Percentiles rank a stretch among this genome's conserved stretches.
phyloP scores from a whole-genome alignment of 2,329 filamentous ascomycete species.

The Ceratocystis alfenasii region DNA sequence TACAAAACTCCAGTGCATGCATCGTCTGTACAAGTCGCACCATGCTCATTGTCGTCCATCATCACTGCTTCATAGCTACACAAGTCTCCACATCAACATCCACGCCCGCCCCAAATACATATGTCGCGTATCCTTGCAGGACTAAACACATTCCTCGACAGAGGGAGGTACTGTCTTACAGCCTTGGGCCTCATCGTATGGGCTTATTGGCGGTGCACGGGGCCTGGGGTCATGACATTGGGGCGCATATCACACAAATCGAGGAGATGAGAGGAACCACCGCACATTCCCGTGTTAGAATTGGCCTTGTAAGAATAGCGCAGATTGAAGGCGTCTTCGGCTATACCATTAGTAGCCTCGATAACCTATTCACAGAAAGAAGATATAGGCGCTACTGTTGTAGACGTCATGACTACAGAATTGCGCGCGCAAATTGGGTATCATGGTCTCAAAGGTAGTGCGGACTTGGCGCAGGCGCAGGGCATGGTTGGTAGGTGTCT shows the following conservation, averaged over 20 bases:
- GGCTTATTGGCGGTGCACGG: constrained; percentile 24
- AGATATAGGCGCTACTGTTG: constrained; percentile 25
- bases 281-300: constrained; percentile 18
- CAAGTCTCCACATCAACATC: neutral
- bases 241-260: constrained; percentile 25
- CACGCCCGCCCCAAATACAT: neutral
- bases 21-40: neutral
- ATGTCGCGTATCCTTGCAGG: neutral
- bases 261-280: constrained; percentile 24
- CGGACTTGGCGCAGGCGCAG: constrained; percentile 21
- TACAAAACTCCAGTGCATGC: neutral
- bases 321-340: constrained; percentile 24
- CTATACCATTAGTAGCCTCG: constrained; percentile 13
- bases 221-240: constrained; percentile 24
- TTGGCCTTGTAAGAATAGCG: constrained; percentile 21
- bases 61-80: neutral
- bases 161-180: neutral
- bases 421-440: constrained; percentile 25
- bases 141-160: neutral
- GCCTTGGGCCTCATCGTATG: constrained; percentile 23
- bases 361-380: constrained; percentile 25
- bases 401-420: constrained; percentile 24
- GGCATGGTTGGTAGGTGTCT: constrained; percentile 11
- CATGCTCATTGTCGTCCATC: neutral
- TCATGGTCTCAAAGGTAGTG: constrained; percentile 24